Base-by-base conservation (phyloP, 176 grass and related monocot genomes). In the Guadua angustifolia region DNA sequence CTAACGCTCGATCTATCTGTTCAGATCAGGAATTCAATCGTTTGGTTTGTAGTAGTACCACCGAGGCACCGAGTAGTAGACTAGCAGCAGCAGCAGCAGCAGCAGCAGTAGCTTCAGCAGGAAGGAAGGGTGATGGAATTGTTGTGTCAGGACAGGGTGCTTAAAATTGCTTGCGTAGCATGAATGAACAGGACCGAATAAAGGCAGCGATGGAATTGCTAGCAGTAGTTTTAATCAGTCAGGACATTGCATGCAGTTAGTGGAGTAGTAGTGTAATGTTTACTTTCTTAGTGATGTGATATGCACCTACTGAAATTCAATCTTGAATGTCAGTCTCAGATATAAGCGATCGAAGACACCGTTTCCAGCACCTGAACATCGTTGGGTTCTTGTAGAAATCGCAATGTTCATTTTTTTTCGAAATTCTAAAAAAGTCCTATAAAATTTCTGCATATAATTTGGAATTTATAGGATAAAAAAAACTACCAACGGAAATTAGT, bases 21-120 rank as follows among this genome's bases (percentile, higher is more conserved):
- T 39, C 63, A 55, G 63, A 19, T 14, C 42, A 29, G 69, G 69
- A 36, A 67, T 68, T 81, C 49, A 57, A 38, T 80, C 65, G 16
- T 21, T 36, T 18, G 46, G 66, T 50, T 51, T 25, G 24, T 18
- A n/a, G 19, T 39, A 36, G 36, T 1, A 5, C 53, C 19, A 75
- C 49, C 18, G n/a, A 25, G 26, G 40, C 19, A 75, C 49, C 18
- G n/a, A 25, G 26, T 1, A 53, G 25, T 29, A 29, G 29, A 29
- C 29, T 29, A 29, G 29, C 1, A 29, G 29, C 1, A 29, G 29
- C 7, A n/a, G 56, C 7, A n/a, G 56, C 6, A 24, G 21, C 4
- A 21, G 49, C 1, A 29, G 47, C 4, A 16, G 47, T 59, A 2
- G 17, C 73, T 85, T 69, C 16, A 77, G 22, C 36, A 3, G 38